A percentile compares a stretch with the other conserved stretches of the same genome.
Evolutionary conservation across 176 grass and related monocot genomes (phyloP).

Genomic region (Musa beccarii): DNA sequence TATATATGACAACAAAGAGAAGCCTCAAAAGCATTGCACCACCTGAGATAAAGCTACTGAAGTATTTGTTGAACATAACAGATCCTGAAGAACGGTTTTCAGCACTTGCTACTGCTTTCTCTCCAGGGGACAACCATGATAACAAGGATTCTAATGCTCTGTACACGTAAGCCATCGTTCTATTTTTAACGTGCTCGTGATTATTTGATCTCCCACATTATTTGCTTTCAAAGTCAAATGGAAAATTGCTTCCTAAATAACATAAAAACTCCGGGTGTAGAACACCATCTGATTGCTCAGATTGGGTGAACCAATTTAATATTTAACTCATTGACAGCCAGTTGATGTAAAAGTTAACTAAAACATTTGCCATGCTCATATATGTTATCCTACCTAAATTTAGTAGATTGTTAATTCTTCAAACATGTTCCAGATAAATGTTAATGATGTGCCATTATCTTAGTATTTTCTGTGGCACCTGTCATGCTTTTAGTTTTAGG

Average conservation of each 20-base stretch:
- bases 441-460: background rate
- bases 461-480: background rate
- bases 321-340: background rate
- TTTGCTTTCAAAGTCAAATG: background rate
- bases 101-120: conserved; percentile 66
- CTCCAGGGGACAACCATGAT: conserved; percentile 54
- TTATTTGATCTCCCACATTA: background rate
- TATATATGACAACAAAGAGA: conserved; percentile 65
- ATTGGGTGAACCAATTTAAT: too few species aligned
- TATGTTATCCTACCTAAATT: background rate
- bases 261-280: background rate
- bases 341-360: background rate
- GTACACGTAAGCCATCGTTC: conserved; percentile 54
- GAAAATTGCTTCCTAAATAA: background rate
- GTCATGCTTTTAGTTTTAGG: background rate
- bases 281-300: background rate
- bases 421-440: background rate
- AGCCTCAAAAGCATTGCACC: conserved; percentile 78
- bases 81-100: conserved; percentile 75
- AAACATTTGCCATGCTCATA: background rate
- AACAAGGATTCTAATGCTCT: conserved; percentile 54
- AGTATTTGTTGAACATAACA: conserved; percentile 87
- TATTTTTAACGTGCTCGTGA: background rate
- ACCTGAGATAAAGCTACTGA: conserved; percentile 78
- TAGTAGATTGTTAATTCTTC: background rate